These are phyloP conservation scores for Paspalum vaginatum DNA, from an alignment of 176 grass and related monocot genomes.

Conservation along the genomic window DNA sequence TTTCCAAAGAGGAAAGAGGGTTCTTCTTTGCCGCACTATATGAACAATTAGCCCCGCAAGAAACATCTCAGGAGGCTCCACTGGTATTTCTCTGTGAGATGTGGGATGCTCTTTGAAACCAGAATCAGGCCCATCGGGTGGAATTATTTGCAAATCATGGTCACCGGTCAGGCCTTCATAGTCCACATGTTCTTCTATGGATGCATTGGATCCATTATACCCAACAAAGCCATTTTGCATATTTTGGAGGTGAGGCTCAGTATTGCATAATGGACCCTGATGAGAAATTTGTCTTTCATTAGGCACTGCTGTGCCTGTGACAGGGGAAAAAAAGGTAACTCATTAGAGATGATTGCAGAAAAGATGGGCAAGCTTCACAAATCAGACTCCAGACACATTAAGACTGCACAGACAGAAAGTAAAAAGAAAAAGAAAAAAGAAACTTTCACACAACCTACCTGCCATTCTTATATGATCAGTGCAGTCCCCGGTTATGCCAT, in stretches of 20 bases:
- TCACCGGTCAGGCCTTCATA: slow-evolving; percentile 37
- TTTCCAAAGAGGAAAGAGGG: slow-evolving; percentile 79
- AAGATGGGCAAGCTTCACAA: slow-evolving; percentile 9
- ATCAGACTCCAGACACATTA: not conserved
- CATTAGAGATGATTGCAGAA: slow-evolving; percentile 8
- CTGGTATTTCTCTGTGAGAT: slow-evolving; percentile 58
- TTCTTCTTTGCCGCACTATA: slow-evolving; percentile 70
- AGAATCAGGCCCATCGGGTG: slow-evolving; percentile 48
- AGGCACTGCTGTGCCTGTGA: slow-evolving; percentile 33
- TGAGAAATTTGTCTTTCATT: slow-evolving; percentile 46
- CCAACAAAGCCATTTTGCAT: slow-evolving; percentile 30
- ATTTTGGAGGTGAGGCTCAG: slow-evolving; percentile 51
- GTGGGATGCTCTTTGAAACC: slow-evolving; percentile 34
- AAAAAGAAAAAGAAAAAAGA: slow-evolving; percentile 10
- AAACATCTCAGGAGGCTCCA: slow-evolving; percentile 89
- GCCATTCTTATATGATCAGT: slow-evolving; percentile 24
- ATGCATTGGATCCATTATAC: slow-evolving; percentile 41
- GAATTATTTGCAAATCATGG: slow-evolving; percentile 41
- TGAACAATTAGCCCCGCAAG: slow-evolving; percentile 83
- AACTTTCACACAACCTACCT: slow-evolving; percentile 31
- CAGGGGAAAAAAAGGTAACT: slow-evolving; percentile 21
- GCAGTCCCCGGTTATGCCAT: slow-evolving; percentile 34
- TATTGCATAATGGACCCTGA: slow-evolving; percentile 45
- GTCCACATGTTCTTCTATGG: slow-evolving; percentile 23
- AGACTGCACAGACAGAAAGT: slow-evolving; percentile 20